Base-by-base conservation (phyloP, 371 early-diverging fungal species). In the Basidiobolus meristosporus region DNA sequence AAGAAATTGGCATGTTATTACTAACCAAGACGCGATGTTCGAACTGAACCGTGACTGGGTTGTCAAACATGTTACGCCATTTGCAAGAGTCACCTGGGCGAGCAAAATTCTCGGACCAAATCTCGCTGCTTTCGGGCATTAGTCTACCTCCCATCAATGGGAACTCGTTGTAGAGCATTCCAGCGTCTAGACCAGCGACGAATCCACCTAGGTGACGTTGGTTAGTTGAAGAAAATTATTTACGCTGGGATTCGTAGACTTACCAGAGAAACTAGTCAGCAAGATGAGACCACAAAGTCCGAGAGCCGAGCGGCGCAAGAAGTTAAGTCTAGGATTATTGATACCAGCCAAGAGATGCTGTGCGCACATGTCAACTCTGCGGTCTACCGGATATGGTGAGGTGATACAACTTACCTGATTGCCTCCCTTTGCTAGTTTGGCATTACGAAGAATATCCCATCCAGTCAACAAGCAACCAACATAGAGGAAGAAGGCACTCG, bases 161-260 rank as follows among this genome's bases (percentile, higher is more conserved):
- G 57, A 84, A 96, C 54, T 86, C 84, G 53, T 91, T 91, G 62
- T 92, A 91, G 38, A 93, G 71, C 38, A 96, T 59, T 17, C 97
- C 97, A 21, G 97, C 97, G 49, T 96, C 97, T 22, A 95, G 56
- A 29, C 97, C 97, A 26, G 97, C 97, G 3, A 96, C 97, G 53
- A 93, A 76, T 18, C 87, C 97, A 38, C 74, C 68, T 52, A 43
- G 9, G 18, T 3, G 7, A 11, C 17, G 34, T 35, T 39, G 39
- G 9, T 31, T 19, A 44, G 5, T 46, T 4, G n/a, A 40, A 23
- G 11, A 16, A 12, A 7, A 15, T 43, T 3, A 35, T 15, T 26
- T 31, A 7, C 16, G 11, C 7, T 15, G n/a, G 7, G 12, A 14
- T n/a, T 12, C 33, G 19, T 7, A 14, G 15, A 43, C 51, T 38